Conservation (phyloP, 306 rosid genomes). For the Prunus padus region DNA sequence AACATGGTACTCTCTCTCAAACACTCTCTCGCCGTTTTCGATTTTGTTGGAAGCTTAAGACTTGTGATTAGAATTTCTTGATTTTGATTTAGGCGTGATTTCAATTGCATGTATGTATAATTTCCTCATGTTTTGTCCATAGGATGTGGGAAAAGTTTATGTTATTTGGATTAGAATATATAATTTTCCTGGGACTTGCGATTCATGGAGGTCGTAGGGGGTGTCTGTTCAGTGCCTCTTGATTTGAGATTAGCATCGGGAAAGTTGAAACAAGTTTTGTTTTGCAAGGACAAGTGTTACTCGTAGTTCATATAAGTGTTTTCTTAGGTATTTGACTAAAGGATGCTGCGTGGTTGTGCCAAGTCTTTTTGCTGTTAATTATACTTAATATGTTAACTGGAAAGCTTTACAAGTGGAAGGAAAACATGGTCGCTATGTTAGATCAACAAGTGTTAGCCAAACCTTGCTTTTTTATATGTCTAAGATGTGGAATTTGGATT, state of each 20-base stretch:
- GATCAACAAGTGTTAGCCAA: no score
- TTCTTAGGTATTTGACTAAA: not conserved
- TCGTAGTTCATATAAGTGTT: not conserved
- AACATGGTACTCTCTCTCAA: slow-evolving; percentile 50
- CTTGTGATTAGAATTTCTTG: not conserved
- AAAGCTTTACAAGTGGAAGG: not conserved
- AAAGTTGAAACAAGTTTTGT: not conserved
- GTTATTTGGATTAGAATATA: not conserved
- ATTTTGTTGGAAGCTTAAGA: not conserved
- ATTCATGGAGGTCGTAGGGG: not conserved
- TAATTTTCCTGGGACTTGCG: not conserved
- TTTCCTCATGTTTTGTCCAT: not conserved
- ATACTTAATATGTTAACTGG: not conserved
- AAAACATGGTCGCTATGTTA: not conserved
- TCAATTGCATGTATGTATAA: not conserved
- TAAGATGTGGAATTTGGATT: not conserved
- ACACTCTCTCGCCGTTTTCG: not conserved
- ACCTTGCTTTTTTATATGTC: not conserved
- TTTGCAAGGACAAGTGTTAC: not conserved
- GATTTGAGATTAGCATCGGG: not conserved
- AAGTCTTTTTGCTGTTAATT: not conserved
- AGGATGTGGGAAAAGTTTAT: not conserved
- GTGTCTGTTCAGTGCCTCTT: not conserved
- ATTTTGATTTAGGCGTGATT: not conserved
- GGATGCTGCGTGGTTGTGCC: not conserved